These are phyloP conservation scores for Monilinia vaccinii-corymbosi DNA, from an alignment of 2,329 filamentous ascomycete species.

Conservation along the genomic window DNA sequence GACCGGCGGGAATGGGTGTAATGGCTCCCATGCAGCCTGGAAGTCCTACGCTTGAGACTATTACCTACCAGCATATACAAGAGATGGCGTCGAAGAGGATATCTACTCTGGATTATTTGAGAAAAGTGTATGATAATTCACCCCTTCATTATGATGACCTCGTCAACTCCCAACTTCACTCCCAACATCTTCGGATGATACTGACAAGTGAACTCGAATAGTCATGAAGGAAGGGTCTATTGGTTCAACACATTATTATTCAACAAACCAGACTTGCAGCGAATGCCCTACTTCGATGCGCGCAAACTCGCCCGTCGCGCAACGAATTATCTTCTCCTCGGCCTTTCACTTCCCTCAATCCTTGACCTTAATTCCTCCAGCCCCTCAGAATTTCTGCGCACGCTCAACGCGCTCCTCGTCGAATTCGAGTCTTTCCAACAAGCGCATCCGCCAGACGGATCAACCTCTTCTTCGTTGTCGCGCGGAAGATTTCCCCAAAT, in stretches of 20 bases:
- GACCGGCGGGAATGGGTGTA: constrained; percentile 14
- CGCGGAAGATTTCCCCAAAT: constrained; percentile 75
- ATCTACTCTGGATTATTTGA: constrained; percentile 83
- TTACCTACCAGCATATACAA: constrained; percentile 55
- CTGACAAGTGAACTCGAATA: constrained; percentile 31
- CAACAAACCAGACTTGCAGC: constrained; percentile 67
- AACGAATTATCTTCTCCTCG: constrained; percentile 87
- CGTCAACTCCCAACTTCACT: neutral
- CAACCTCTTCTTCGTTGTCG: constrained; percentile 54
- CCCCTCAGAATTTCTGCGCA: constrained; percentile 76
- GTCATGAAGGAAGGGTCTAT: constrained; percentile 88
- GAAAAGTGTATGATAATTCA: constrained; percentile 66
- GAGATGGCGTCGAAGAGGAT: constrained; percentile 88
- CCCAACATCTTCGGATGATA: neutral
- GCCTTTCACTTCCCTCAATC: constrained; percentile 81
- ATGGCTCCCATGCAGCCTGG: constrained; percentile 18
- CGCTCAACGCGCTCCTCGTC: constrained; percentile 71
- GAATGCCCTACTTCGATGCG: constrained; percentile 77
- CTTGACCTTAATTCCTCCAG: constrained; percentile 78
- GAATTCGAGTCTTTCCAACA: constrained; percentile 95
- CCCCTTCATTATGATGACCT: neutral
- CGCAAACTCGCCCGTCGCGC: constrained; percentile 82
- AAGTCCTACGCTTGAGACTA: constrained; percentile 29
- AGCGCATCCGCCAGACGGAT: constrained; percentile 70
- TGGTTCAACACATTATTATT: constrained; percentile 98